These are phyloP conservation scores for Alternaria metachromatica DNA, from an alignment of 2,329 filamentous ascomycete genomes.

Conservation along the genomic window DNA sequence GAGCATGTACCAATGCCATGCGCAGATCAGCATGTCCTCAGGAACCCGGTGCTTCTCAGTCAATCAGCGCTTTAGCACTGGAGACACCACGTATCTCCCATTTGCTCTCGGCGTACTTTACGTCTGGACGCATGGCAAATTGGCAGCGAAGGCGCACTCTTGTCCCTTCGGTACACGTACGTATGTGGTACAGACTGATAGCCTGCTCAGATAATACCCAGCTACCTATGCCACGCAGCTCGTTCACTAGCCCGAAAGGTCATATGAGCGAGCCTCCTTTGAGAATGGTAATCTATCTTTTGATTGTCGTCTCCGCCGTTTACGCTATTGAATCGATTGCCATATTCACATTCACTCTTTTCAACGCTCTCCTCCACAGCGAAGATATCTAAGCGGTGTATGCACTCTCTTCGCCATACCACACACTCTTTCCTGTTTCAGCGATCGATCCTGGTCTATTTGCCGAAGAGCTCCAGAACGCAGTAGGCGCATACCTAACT, in stretches of 20 bases:
- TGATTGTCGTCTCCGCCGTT: background rate
- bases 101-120: background rate
- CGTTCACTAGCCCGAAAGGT: slow-evolving; percentile 21
- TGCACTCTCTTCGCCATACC: background rate
- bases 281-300: background rate
- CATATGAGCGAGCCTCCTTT: slow-evolving; percentile 4
- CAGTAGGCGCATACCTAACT: slow-evolving; percentile 21
- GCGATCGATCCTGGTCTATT: background rate
- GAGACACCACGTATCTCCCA: background rate
- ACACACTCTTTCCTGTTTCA: background rate
- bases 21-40: slow-evolving; percentile 2
- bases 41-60: background rate
- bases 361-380: background rate
- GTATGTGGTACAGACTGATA: slow-evolving; percentile 10
- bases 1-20: slow-evolving; percentile 11
- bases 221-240: slow-evolving; percentile 24
- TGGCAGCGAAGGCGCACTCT: slow-evolving; percentile 6
- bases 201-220: background rate
- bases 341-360: background rate
- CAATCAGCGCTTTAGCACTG: slow-evolving; percentile 4
- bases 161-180: background rate
- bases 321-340: background rate
- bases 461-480: slow-evolving; percentile 4
- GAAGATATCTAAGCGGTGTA: background rate
- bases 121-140: background rate